phyloP scores from a whole-genome alignment of 176 grass and related monocot genomes.

The Oryza meyeriana region DNA sequence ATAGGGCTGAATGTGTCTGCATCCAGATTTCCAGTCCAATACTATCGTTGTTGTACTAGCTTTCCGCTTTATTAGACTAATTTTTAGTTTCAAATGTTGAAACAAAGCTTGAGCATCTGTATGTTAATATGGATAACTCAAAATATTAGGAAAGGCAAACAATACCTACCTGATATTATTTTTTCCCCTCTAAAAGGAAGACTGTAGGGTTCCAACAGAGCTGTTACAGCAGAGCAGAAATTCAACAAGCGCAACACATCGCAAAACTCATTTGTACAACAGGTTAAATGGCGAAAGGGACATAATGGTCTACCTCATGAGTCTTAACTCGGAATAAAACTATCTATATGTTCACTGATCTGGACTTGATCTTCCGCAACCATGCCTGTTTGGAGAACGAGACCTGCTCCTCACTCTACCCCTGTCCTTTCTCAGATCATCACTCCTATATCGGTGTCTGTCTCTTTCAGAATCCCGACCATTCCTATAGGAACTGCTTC shows the following conservation, averaged over 20 bases:
- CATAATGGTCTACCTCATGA: conserved; percentile 85
- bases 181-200: conserved; percentile 69
- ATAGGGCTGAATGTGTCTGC: conserved; percentile 44
- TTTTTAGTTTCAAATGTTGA: conserved; percentile 15
- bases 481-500: conserved; percentile 62
- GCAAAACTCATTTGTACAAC: conserved; percentile 57
- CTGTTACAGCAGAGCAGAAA: conserved; percentile 75
- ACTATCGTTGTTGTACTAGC: conserved; percentile 43
- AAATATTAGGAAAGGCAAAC: conserved; percentile 42
- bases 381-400: conserved; percentile 68
- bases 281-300: conserved; percentile 43
- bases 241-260: conserved; percentile 50
- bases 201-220: conserved; percentile 64
- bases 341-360: conserved; percentile 58
- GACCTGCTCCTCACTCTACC: conserved; percentile 62
- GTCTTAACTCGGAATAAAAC: conserved; percentile 55
- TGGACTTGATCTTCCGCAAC: conserved; percentile 56
- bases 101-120: conserved; percentile 40
- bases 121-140: conserved; percentile 33
- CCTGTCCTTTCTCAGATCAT: conserved; percentile 38
- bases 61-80: conserved; percentile 56
- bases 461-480: conserved; percentile 67
- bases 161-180: conserved; percentile 70
- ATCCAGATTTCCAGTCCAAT: conserved; percentile 48
- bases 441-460: conserved; percentile 52